phyloP scores from a whole-genome alignment of 78 protist species.

The Planoprotostelium fungivorum region DNA sequence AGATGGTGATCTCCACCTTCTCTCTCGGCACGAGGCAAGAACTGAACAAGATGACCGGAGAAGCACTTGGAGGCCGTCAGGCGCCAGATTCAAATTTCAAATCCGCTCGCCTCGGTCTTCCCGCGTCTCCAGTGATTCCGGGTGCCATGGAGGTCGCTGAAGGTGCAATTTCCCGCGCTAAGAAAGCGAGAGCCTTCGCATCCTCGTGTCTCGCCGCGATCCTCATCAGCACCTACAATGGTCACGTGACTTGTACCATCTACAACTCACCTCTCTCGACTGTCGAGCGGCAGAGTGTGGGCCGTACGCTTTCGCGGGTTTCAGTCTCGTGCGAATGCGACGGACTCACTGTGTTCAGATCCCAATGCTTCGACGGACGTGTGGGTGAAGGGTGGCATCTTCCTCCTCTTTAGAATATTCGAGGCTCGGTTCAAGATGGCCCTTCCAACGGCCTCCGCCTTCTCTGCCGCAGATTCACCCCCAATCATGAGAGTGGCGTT shows the following conservation, averaged over 20 bases:
- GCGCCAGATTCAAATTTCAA: neutral
- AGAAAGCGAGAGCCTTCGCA: slow-evolving; percentile 3
- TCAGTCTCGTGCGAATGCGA: neutral
- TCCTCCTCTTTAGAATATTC: neutral
- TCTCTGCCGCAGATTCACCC: slow-evolving; percentile 10
- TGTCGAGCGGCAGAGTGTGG: neutral
- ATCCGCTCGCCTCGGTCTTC: neutral
- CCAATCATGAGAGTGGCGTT: slow-evolving; percentile 1
- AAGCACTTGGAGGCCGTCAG: neutral
- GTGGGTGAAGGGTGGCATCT: neutral
- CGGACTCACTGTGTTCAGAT: slow-evolving; percentile 8
- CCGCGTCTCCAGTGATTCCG: slow-evolving; percentile 10
- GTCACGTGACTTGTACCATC: neutral
- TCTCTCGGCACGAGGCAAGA: slow-evolving; percentile 5
- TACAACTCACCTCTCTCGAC: slow-evolving; percentile 22
- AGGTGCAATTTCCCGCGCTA: slow-evolving; percentile 9
- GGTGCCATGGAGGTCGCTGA: slow-evolving; percentile 33
- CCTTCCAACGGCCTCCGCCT: slow-evolving; percentile 22
- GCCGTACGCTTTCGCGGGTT: neutral
- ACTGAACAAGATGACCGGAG: neutral
- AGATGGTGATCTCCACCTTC: neutral
- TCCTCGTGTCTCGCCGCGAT: slow-evolving; percentile 11
- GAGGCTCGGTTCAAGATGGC: slow-evolving; percentile 1
- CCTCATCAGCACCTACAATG: too few species aligned
- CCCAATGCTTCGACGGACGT: slow-evolving; percentile 17